Conservation (phyloP, 176 grass and related monocot genomes). For the Miscanthus lutarioriparius region DNA sequence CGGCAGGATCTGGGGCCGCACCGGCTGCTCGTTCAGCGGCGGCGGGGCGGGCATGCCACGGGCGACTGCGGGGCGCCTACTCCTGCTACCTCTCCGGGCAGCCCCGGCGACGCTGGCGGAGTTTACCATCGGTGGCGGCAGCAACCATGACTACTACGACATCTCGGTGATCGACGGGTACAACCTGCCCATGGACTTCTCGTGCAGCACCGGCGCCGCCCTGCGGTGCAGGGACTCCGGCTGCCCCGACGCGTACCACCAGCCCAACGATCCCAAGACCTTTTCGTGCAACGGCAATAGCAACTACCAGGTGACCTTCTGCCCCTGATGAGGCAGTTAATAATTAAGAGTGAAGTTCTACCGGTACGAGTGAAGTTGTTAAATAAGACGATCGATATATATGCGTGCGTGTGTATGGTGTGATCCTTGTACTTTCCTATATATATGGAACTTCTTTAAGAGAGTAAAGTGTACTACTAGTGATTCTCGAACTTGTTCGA, state of each 20-base stretch:
- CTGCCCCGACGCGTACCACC: conserved; percentile 18
- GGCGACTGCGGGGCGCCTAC: neutral
- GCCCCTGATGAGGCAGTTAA: too few species aligned
- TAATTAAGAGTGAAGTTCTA: too few species aligned
- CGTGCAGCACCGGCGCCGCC: neutral
- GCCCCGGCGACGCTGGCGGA: conserved; percentile 23
- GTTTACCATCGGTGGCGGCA: neutral
- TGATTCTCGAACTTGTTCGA: too few species aligned
- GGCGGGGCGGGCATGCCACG: neutral
- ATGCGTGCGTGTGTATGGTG: too few species aligned
- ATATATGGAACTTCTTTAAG: too few species aligned
- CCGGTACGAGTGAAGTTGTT: too few species aligned
- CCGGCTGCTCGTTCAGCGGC: neutral
- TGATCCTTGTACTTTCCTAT: too few species aligned
- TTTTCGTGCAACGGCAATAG: neutral
- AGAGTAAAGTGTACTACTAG: too few species aligned
- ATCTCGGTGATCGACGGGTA: conserved; percentile 16
- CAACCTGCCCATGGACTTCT: conserved; percentile 20
- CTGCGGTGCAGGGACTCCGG: too few species aligned
- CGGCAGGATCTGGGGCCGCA: conserved; percentile 32
- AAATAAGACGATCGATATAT: too few species aligned
- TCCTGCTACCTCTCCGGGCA: neutral
- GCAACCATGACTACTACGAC: neutral
- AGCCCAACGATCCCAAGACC: neutral
- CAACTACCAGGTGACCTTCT: neutral